Conservation (phyloP, 345 rosid genomes). For the Eucalyptus microcorys region DNA sequence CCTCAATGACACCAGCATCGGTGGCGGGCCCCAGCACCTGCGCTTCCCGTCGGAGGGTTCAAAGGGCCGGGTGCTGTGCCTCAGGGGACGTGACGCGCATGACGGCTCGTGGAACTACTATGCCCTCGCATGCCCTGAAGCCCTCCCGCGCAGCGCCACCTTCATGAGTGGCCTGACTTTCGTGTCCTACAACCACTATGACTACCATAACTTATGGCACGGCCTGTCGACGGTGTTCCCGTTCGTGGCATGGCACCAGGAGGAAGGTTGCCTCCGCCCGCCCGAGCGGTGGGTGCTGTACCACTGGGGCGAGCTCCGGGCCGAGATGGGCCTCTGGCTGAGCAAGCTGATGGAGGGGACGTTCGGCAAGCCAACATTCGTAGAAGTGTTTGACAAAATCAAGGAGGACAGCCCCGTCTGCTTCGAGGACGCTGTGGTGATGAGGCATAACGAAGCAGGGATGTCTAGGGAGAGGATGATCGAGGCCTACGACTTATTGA, state of each 20-base stretch:
- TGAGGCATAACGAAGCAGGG: conserved; percentile 72
- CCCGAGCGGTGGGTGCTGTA: conserved; percentile 58
- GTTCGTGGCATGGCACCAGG: conserved; percentile 51
- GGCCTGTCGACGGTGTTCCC: conserved; percentile 45
- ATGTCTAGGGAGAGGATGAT: conserved; percentile 56
- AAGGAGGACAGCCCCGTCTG: conserved; percentile 26
- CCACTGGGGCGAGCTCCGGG: conserved; percentile 70
- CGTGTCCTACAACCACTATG: conserved; percentile 59
- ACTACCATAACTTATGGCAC: conserved; percentile 63
- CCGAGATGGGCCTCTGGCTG: conserved; percentile 36
- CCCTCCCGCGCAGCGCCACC: conserved; percentile 39
- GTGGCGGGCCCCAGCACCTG: conserved; percentile 48
- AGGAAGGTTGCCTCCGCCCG: conserved; percentile 13
- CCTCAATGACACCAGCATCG: conserved; percentile 31
- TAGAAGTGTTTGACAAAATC: conserved; percentile 18
- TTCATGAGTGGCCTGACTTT: conserved; percentile 47
- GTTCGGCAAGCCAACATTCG: conserved; percentile 6
- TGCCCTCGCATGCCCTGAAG: conserved; percentile 51
- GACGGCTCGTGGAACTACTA: conserved; percentile 73
- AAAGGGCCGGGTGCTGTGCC: conserved; percentile 35
- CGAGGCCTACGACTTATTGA: conserved; percentile 43
- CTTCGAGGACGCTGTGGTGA: conserved; percentile 68
- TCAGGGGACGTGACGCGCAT: conserved; percentile 44
- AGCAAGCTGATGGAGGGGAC: conserved; percentile 26
- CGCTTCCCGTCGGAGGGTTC: conserved; percentile 56